phyloP scores from a whole-genome alignment of 2,329 filamentous ascomycete genomes.

The Hypoxylon sp. region DNA sequence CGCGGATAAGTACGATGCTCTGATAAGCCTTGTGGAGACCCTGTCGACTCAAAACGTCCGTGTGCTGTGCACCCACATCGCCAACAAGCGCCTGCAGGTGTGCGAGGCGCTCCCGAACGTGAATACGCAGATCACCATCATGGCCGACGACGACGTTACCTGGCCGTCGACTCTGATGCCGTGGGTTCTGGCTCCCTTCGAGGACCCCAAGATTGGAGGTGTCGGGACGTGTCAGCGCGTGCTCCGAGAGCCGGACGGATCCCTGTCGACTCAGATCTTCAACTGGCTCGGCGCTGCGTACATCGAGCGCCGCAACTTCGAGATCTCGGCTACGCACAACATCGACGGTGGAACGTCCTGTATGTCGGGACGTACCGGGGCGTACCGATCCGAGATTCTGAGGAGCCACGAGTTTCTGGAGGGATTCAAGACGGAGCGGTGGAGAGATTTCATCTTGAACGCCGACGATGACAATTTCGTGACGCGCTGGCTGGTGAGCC shows the following conservation, averaged over 20 bases:
- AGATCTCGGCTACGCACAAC: slow-evolving; percentile 94
- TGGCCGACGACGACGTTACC: slow-evolving; percentile 95
- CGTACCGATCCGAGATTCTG: slow-evolving; percentile 88
- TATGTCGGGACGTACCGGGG: slow-evolving; percentile 92
- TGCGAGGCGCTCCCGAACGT: slow-evolving; percentile 89
- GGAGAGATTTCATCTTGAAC: slow-evolving; percentile 88
- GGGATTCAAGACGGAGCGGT: slow-evolving; percentile 90
- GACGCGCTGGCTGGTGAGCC: slow-evolving; percentile 91
- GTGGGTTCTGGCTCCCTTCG: slow-evolving; percentile 93
- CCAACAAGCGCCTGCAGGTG: slow-evolving; percentile 95
- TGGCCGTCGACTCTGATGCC: slow-evolving; percentile 87
- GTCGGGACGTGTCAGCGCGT: slow-evolving; percentile 93
- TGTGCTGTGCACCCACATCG: slow-evolving; percentile 80
- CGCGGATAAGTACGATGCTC: slow-evolving; percentile 74
- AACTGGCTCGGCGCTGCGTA: slow-evolving; percentile 93
- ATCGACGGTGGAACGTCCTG: slow-evolving; percentile 96
- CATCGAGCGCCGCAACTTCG: slow-evolving; percentile 92
- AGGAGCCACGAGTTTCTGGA: slow-evolving; percentile 85
- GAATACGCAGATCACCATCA: slow-evolving; percentile 82
- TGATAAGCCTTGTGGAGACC: slow-evolving; percentile 71
- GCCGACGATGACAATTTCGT: slow-evolving; percentile 99
- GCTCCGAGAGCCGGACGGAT: slow-evolving; percentile 69
- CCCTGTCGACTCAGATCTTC: slow-evolving; percentile 71
- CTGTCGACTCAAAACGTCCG: slow-evolving; percentile 69
- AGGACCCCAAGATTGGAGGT: slow-evolving; percentile 82